Base-by-base conservation (phyloP, 2,329 filamentous ascomycete species). In the Alternaria ventricosa region DNA sequence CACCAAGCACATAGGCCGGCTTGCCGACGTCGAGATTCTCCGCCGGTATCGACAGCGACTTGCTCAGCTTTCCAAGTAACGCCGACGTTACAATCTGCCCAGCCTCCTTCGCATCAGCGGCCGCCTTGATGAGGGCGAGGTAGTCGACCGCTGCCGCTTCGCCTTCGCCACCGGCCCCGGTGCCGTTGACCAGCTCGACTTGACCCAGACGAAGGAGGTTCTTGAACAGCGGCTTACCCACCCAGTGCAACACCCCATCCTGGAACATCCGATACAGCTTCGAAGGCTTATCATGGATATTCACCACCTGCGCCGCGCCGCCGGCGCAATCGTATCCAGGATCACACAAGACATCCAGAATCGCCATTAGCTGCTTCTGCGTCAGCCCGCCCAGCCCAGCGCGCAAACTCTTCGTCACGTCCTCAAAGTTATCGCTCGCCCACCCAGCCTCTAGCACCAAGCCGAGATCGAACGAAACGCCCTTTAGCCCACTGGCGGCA, bases 1-100 rank as follows among this genome's bases (percentile, higher is more conserved):
- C 60, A 51, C 72, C 72, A 25, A 64, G 47, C 27, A 64, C 60
- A 13, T 57, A 59, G 11, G 57, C 25, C 6, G 61, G 60, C 60
- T 60, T 66, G 43, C 33, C 49, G 6, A 54, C 30, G 30, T 64
- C 50, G 3, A 69, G 55, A 44, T 55, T 53, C 22, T 67, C 60
- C 5, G 41, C 55, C 6, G 60, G 54, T n/a, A 65, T 36, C 12
- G 56, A 59, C 49, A 59, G 60, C 50, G 41, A 65, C 45, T 53
- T 65, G 25, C 27, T 25, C 22, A 67, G n/a, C 28, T 63, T 65
- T 0, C 45, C 51, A n/a, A 60, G 45, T 15, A 67, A 49, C 10
- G 55, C 65, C 49, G 36, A 11, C 1, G 55, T 50, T 6, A 67
- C 63, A 47, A 59, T 47, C 3, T 47, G 43, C 25, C 12, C 57